A percentile compares a stretch with the other conserved stretches of the same genome.
phyloP scores from a whole-genome alignment of 2,329 filamentous ascomycete genomes.

The Xylaria multiplex region DNA sequence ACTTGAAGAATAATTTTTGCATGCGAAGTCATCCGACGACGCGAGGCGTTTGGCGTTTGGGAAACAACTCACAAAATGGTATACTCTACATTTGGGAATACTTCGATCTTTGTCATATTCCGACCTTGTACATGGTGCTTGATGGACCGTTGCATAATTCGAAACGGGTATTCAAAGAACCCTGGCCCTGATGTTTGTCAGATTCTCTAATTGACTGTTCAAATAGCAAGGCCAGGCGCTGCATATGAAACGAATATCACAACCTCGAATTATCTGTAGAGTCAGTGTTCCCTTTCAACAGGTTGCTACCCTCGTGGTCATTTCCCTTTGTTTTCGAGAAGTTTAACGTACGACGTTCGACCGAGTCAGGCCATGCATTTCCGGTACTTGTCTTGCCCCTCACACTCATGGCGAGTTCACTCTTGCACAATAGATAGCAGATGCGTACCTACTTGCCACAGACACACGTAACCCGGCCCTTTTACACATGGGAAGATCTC shows the following conservation, averaged over 20 bases:
- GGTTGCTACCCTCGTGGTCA: neutral
- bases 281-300: neutral
- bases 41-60: slow-evolving; percentile 27
- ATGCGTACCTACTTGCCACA: no score
- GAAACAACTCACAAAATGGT: slow-evolving; percentile 16
- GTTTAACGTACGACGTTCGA: neutral
- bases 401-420: no score
- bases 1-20: slow-evolving; percentile 15
- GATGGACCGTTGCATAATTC: slow-evolving; percentile 11
- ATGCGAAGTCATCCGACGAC: slow-evolving; percentile 19
- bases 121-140: neutral
- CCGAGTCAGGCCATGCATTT: neutral
- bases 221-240: neutral
- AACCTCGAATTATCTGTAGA: neutral
- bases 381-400: no score
- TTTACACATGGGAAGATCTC: neutral
- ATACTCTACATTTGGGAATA: slow-evolving; percentile 11
- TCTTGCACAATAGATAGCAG: no score
- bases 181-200: neutral
- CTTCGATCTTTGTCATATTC: neutral
- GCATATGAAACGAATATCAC: neutral
- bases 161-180: neutral
- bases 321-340: no score
- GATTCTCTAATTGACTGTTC: neutral
- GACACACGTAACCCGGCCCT: no score